Percentiles rank a stretch among this genome's conserved stretches.
These are phyloP conservation scores for Debaryomyces fabryi DNA, from an alignment of 1,139 yeast species.

Conservation along the genomic window DNA sequence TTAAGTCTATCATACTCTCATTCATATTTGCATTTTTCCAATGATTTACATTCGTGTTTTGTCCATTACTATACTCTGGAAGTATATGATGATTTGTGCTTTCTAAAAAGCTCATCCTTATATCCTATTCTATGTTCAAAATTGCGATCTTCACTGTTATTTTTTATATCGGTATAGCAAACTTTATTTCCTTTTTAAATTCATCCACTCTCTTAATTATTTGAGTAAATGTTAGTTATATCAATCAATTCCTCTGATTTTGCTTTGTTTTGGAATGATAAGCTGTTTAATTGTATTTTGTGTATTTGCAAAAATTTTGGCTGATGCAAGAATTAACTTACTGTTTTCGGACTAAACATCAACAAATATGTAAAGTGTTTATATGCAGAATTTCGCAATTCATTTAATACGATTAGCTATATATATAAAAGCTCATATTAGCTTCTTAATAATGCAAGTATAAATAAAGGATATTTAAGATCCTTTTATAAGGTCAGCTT, in stretches of 20 bases:
- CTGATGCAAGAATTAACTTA: constrained; percentile 8
- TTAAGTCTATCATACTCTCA: constrained; percentile 2
- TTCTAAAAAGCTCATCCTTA: constrained; percentile 16
- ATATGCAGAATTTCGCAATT: not conserved
- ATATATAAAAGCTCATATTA: not conserved
- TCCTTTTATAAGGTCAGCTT: constrained; percentile 8
- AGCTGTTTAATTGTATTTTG: constrained; percentile 5
- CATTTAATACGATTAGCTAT: not conserved
- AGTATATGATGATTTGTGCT: constrained; percentile 11
- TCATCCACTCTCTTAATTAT: not conserved
- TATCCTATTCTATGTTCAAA: not conserved
- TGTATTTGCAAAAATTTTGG: constrained; percentile 6
- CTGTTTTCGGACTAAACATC: constrained; percentile 5
- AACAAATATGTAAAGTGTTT: not conserved
- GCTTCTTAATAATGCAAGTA: not conserved
- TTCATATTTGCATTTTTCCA: not conserved
- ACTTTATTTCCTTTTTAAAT: not conserved
- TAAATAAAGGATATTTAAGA: not conserved
- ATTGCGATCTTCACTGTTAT: not conserved
- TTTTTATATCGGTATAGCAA: not conserved
- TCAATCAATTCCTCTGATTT: not conserved
- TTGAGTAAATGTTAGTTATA: not conserved
- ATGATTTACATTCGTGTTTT: not conserved
- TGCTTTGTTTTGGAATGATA: constrained; percentile 7
- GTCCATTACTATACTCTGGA: constrained; percentile 3